These are phyloP conservation scores for Betula pendula DNA, from an alignment of 306 rosid genomes.

Conservation along the genomic window DNA sequence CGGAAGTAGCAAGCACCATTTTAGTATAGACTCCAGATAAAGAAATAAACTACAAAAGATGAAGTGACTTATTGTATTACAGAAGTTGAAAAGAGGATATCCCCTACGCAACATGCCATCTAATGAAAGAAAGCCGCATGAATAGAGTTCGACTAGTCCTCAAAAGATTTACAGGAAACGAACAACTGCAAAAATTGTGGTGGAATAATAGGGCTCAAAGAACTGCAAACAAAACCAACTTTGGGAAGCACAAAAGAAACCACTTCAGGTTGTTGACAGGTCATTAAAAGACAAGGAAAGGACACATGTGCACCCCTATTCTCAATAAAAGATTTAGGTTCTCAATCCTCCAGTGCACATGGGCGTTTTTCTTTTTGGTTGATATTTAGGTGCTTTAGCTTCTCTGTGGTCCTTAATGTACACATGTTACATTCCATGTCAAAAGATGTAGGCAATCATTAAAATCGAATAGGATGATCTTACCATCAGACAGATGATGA, in stretches of 20 bases:
- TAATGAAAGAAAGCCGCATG: background rate
- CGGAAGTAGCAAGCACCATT: background rate
- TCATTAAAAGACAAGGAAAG: background rate
- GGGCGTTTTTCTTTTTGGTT: too few relatives aligned
- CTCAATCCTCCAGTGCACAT: background rate
- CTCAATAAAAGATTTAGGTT: background rate
- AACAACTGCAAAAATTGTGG: background rate
- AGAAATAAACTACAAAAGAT: background rate
- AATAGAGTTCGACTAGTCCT: background rate
- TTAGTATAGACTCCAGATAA: background rate
- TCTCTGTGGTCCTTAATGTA: too few relatives aligned
- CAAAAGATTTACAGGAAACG: background rate
- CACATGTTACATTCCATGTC: background rate
- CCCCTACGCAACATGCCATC: background rate
- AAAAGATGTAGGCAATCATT: background rate
- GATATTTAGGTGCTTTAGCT: too few relatives aligned
- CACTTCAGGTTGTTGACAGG: background rate
- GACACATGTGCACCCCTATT: background rate
- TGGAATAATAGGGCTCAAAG: background rate
- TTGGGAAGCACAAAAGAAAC: background rate
- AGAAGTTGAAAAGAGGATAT: background rate
- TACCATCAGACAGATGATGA: background rate
- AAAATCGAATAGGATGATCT: background rate
- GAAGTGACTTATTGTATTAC: background rate
- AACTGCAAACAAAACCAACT: background rate